phyloP scores from a whole-genome alignment of 2,329 filamentous ascomycete genomes.

The Ophiostoma sp. region DNA sequence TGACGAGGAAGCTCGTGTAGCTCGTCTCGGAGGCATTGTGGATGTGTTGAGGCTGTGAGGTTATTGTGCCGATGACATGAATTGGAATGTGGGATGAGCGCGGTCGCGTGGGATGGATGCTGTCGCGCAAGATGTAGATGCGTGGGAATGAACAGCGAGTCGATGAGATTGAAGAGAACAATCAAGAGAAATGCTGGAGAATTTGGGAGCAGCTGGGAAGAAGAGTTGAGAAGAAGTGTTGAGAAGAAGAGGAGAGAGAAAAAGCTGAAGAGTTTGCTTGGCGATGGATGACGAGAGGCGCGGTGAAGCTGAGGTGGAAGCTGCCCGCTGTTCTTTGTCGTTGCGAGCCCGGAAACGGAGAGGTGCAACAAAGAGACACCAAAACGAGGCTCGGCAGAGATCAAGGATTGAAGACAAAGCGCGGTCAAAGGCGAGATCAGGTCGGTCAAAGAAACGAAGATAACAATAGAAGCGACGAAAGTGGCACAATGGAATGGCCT shows the following conservation, averaged over 20 bases:
- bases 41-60: neutral
- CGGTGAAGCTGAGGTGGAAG: neutral
- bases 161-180: too few species aligned
- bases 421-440: neutral
- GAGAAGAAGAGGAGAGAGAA: neutral
- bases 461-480: neutral
- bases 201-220: too few species aligned
- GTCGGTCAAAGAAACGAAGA: neutral
- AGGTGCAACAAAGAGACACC: neutral
- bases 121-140: neutral
- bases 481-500: neutral
- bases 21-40: constrained; percentile 26
- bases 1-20: constrained; percentile 22
- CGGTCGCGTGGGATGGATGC: too few species aligned
- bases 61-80: neutral
- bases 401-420: neutral
- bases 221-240: too few species aligned
- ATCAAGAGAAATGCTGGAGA: too few species aligned
- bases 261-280: neutral
- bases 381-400: neutral
- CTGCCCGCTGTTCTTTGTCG: neutral
- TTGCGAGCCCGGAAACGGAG: constrained; percentile 4
- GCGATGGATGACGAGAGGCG: neutral
- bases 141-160: too few species aligned
- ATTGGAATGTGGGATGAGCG: neutral